Base-by-base conservation (phyloP, 768 basidiomycete genomes). In the Suillus occidentalis region DNA sequence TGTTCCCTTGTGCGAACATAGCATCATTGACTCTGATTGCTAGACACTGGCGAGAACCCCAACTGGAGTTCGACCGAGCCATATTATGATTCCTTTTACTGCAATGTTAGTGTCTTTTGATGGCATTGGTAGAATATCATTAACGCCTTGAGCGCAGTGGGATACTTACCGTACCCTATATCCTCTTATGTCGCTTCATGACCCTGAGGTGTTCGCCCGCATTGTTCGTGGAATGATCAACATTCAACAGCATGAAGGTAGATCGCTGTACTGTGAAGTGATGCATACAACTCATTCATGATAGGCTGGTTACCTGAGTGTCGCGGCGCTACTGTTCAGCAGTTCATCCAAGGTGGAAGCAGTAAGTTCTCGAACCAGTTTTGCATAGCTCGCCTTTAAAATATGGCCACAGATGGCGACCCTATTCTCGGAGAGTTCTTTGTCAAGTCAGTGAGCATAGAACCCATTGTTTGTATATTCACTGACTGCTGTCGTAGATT, bases 271-370 rank as follows among this genome's bases (percentile, higher is more conserved):
- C 16, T 58, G 16, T 64, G 22, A 47, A 39, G 10, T 45, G 4
- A n/a, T 65, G 13, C 37, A 56, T 34, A 31, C 55, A 25, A 47
- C 31, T 45, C n/a, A 37, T 12, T 53, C 28, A 13, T 63, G 7
- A 37, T 31, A 88, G 87, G 87, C 6, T 89, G 87, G 87, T 78
- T 89, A 6, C 88, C 88, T 6, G 87, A 89, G 72, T 87, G 87
- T 68, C 82, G 88, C 61, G 84, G 83, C 55, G 82, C 86, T 4
- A 84, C 85, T 6, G 78, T 77, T 7, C 77, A 77, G 76, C 83
- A 83, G 45, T 85, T 75, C 50, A 82, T 85, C 31, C 87, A 89
- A 71, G 87, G 87, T 14, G 87, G 87, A 36, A 88, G 85, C 68
- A 83, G 87, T 88, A 70, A 64, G 85, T 80, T 31, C 18, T 55